Base-by-base conservation (phyloP, 345 rosid genomes). In the Melastoma malabathricum region DNA sequence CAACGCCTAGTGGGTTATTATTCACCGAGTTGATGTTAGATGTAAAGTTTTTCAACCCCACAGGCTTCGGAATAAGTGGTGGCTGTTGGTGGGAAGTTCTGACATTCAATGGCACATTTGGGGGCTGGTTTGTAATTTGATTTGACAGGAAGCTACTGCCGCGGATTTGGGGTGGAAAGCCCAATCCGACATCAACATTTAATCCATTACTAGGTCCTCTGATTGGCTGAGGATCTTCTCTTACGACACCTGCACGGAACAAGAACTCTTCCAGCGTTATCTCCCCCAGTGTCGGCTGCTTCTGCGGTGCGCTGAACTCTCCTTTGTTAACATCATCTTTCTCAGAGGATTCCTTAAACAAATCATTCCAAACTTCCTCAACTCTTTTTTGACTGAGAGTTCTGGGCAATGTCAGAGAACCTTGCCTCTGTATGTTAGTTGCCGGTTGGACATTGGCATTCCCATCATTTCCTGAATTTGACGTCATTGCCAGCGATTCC, bases 311-410 rank as follows among this genome's bases (percentile, higher is more conserved):
- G 63, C 53, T 74, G 15, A 70, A 58, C 16, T 66, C 67, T 54
- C 71, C 75, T 10, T 55, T 62, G 45, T 65, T 72, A 55, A 41
- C 73, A 43, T 59, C 79, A 60, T 64, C 64, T 46, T 62, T 59
- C 52, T 16, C 41, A 6, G 41, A 69, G 20, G 50, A 51, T 52
- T 83, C 97, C 59, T 81, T 87, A 3, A 74, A 51, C 63, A 92
- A 58, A 56, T 73, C 88, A 52, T 62, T 81, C 99, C 94, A 88
- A 41, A 92, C 95, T 73, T 92, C 97, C 68, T 88, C 94, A 53
- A 92, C 97, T 18, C 90, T 92, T 75, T 81, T 92, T 43, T 87
- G 98, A 69, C 97, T 92, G 68, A 92, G 69, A 3, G 96, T 92
- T 43, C 97, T 71, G 0, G 98, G 97, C 71, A 92, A 72, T 13